Base-by-base conservation (phyloP, 1,139 yeast species). In the Candida anutae region DNA sequence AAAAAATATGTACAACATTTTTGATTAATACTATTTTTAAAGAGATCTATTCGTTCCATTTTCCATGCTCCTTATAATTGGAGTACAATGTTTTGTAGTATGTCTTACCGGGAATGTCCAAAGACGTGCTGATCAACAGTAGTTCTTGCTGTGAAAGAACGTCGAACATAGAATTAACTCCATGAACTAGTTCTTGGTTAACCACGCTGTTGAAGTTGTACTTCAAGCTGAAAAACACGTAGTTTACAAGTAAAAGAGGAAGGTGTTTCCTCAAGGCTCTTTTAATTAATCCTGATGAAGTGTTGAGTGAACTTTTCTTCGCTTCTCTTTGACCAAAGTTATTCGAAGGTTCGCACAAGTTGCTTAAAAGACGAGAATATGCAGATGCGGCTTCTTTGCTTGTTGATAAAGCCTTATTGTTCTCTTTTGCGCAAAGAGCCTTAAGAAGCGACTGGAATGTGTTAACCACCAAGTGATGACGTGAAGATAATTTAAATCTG, bases 31-130 rank as follows among this genome's bases (percentile, higher is more conserved):
- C 13, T 16, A 14, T 14, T 13, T 26, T 13, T 19, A 21, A 24
- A 21, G 15, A 28, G 17, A 13, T 22, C 26, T 13, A 23, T 15
- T 76, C 85, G 34, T 58, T 74, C 97, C 97, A 88, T 50, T 81
- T 84, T 31, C 95, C 95, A 38, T 68, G 69, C 40, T 71, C 76
- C 48, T 73, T 74, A 55, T 85, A 90, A 37, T 80, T 85, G 5
- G 72, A 71, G 43, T 81, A 84, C 24, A 87, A 45, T 0, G 73
- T 58, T 46, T 71, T 77, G 60, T 77, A 81, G 41, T 78, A 74
- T 3, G 77, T 66, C 38, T 82, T 70, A 1, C 94, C 83, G 24
- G 82, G 70, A 15, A 61, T 51, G 42, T 88, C 96, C 44, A 88
- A 57, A n/a, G 77, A 63, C 3, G 77, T 64, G 42, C 73, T 81